These are phyloP conservation scores for Schwanniomyces sp. DNA, from an alignment of 805 yeast species.

Conservation along the genomic window DNA sequence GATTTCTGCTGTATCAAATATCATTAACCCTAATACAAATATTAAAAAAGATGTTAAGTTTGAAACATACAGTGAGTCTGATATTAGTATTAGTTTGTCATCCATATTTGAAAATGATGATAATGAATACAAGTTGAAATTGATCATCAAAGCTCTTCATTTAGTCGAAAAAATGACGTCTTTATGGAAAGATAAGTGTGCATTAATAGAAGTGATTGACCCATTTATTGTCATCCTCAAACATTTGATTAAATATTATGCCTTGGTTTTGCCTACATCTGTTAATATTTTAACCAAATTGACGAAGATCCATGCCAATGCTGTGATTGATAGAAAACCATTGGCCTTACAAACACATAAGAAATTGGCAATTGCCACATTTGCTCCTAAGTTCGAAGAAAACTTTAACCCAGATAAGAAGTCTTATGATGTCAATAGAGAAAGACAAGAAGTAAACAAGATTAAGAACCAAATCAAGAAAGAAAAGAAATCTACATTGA, in stretches of 20 bases:
- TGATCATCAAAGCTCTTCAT: slow-evolving; percentile 32
- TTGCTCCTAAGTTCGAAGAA: slow-evolving; percentile 91
- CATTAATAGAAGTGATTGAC: slow-evolving; percentile 57
- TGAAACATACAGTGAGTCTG: slow-evolving; percentile 1
- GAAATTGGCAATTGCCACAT: slow-evolving; percentile 80
- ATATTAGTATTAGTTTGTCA: slow-evolving; percentile 4
- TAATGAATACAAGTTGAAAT: slow-evolving; percentile 20
- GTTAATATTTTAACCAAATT: slow-evolving; percentile 50
- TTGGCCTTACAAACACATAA: slow-evolving; percentile 79
- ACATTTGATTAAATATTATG: slow-evolving; percentile 35
- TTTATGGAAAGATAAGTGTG: slow-evolving; percentile 63
- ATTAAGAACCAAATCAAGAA: slow-evolving; percentile 84
- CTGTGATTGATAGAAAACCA: slow-evolving; percentile 45
- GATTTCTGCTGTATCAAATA: slow-evolving; percentile 9
- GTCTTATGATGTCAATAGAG: slow-evolving; percentile 80
- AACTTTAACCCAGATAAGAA: slow-evolving; percentile 95
- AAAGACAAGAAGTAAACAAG: slow-evolving; percentile 80
- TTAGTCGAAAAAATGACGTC: slow-evolving; percentile 29
- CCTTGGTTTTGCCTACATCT: slow-evolving; percentile 29
- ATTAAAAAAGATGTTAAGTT: slow-evolving; percentile 17
- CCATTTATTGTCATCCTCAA: slow-evolving; percentile 48
- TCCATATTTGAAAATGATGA: slow-evolving; percentile 10
- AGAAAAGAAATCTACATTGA: slow-evolving; percentile 83
- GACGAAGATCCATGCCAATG: slow-evolving; percentile 41
- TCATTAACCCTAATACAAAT: slow-evolving; percentile 11